Conservation (phyloP, 805 yeast species). For the Lipomyces spencermartinsiae region DNA sequence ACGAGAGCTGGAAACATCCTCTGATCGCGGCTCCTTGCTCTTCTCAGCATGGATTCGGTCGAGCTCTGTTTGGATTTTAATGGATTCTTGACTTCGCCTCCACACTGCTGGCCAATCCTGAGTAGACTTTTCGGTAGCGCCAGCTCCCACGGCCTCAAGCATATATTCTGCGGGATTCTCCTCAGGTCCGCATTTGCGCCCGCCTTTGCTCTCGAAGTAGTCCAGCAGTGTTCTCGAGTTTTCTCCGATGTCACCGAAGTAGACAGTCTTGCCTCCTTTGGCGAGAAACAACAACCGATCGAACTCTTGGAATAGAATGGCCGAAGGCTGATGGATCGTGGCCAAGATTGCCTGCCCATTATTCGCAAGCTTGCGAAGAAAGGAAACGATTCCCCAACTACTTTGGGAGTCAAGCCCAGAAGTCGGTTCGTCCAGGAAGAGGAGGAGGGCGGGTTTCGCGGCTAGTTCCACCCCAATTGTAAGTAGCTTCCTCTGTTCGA, state of each 20-base stretch:
- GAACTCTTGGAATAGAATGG: conserved; percentile 67
- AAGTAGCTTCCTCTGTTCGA: conserved; percentile 69
- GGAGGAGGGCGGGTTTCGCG: conserved; percentile 67
- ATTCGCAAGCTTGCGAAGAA: conserved; percentile 67
- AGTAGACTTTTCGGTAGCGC: conserved; percentile 44
- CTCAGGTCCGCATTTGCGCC: conserved; percentile 66
- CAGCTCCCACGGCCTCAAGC: conserved; percentile 62
- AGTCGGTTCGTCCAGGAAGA: conserved; percentile 72
- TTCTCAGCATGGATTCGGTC: conserved; percentile 1
- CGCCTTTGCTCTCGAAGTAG: conserved; percentile 74
- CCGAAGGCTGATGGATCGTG: conserved; percentile 80
- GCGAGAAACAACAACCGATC: conserved; percentile 70
- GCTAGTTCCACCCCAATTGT: conserved; percentile 76
- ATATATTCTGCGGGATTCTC: conserved; percentile 92
- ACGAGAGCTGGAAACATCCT: neutral
- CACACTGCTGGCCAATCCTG: conserved; percentile 58
- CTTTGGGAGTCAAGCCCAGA: conserved; percentile 68
- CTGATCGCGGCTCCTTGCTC: neutral
- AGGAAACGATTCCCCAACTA: conserved; percentile 72
- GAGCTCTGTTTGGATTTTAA: neutral
- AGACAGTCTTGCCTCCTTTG: conserved; percentile 79
- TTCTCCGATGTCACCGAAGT: conserved; percentile 79
- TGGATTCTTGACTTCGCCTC: conserved; percentile 1
- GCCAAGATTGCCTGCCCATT: conserved; percentile 77
- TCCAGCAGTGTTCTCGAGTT: conserved; percentile 61